Evolutionary conservation across 768 basidiomycete genomes (phyloP), one percentile per base, ranked within the genome.

Genomic region (Lactifluus piperatus): DNA sequence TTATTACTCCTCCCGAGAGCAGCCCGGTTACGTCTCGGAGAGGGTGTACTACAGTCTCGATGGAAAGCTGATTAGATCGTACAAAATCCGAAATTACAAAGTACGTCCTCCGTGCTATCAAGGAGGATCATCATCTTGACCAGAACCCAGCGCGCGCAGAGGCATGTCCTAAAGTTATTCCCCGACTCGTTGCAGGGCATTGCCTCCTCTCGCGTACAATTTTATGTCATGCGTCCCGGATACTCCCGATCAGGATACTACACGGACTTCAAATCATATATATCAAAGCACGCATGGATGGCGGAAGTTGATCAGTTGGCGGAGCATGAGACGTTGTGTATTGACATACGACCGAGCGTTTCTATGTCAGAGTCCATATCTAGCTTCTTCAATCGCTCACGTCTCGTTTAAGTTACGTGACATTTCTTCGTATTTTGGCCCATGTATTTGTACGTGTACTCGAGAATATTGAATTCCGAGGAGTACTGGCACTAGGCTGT

Each of bases 181-280:
- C 59, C 59, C 10, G 59, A 60, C 13, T 0, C 41, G 29, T 20
- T 60, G 50, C 22, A 26, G 20, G 59, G 59, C 22, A 18, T 60
- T 29, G 59, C 59, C 24, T 60, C 59, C 5, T 60, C 59, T 30
- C 59, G 59, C 37, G 52, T 60, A n/a, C 59, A 60, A 37, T 60
- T 60, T 18, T 60, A 51, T 36, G 54, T 60, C 20, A 56, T 30
- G 29, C 59, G 59, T 26, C 36, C 54, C 9, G 59, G 59, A 6
- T 47, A 39, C 47, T 46, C 32, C 16, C 18, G 30, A 5, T 16
- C 27, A 1, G 49, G 59, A 47, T 37, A 41, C 5, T 60, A 60
- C 41, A 8, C 47, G 16, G 48, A 44, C 50, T 60, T 60, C 50
- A 51, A 32, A 56, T 51, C 59, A 2, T 60, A 56, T 30, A 60